Base-by-base conservation (phyloP, 345 rosid species). In the Mangifera indica region DNA sequence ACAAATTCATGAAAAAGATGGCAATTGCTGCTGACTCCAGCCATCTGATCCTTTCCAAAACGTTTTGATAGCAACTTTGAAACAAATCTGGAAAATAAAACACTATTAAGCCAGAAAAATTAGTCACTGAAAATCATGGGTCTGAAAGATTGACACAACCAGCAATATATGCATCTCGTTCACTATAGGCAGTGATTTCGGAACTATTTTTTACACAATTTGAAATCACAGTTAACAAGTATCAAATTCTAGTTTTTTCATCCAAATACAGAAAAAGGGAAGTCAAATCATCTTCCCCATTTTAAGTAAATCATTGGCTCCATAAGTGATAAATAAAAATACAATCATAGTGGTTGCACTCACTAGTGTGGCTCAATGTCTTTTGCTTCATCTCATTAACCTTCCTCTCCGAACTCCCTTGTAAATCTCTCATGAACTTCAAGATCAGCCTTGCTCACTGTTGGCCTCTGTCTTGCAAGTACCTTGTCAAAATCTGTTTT, bases 351-450 rank as follows among this genome's bases (percentile, higher is more conserved):
- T 66, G 69, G 70, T 51, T 69, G 67, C 72, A 83, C 80, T 74
- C 80, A 69, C 81, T 63, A 61, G 74, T 51, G 57, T 44, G 74
- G 60, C 67, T 80, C 74, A 25, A 15, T 42, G 20, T 18, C 69
- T 60, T 37, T 24, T 14, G 12, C n/a, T 17, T 69, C 17, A 34
- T 54, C 69, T 37, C 71, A 63, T 87, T 73, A 93, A 74, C 98
- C 98, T 79, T 93, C 98, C 87, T 93, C 97, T 57, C 98, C 98
- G 81, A 91, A 93, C 85, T 93, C 98, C 72, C 86, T 88, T 7
- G 98, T 93, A 87, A 93, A 93, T 87, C 91, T 89, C 86, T 91
- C 98, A 12, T 93, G 98, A 67, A 93, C 91, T 3, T 91, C 97
- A 17, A 93, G 85, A 81, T 93, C 98, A 32, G 83, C 20, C 77